A percentile compares a stretch with the other conserved stretches of the same genome.
Evolutionary conservation across 1,139 yeast genomes (phyloP).

Genomic region (Zygosaccharomyces pseudobailii): DNA sequence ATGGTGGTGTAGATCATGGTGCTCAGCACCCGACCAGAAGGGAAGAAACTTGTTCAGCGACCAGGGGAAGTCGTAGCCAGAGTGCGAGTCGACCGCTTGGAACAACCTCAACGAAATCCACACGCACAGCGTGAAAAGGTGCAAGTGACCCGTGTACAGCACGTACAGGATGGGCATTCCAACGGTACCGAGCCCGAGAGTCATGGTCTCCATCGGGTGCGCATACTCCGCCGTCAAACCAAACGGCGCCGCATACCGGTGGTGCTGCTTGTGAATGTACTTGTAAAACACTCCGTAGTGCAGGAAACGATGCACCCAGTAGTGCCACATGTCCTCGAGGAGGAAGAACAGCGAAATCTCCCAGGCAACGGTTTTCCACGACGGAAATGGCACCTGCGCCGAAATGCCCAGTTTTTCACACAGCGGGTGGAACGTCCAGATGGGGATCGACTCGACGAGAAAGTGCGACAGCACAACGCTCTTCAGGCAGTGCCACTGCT

Average conservation of each 20-base stretch:
- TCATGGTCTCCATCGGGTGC: constrained; percentile 87
- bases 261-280: constrained; percentile 92
- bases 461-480: constrained; percentile 80
- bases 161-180: constrained; percentile 80
- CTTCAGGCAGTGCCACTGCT: constrained; percentile 89
- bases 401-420: constrained; percentile 72
- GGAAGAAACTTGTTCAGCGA: constrained; percentile 86
- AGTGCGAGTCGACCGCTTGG: constrained; percentile 95
- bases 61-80: constrained; percentile 97
- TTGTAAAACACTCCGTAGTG: constrained; percentile 85
- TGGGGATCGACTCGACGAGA: constrained; percentile 88
- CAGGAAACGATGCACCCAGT: constrained; percentile 85
- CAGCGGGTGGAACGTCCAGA: constrained; percentile 92
- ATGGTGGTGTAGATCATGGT: constrained; percentile 92
- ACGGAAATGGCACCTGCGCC: constrained; percentile 83
- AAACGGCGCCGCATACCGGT: constrained; percentile 94
- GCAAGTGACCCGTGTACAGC: constrained; percentile 62
- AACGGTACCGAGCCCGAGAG: constrained; percentile 89
- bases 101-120: constrained; percentile 85
- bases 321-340: constrained; percentile 92
- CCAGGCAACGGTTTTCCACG: constrained; percentile 46
- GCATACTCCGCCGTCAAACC: constrained; percentile 97
- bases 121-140: constrained; percentile 72
- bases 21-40: constrained; percentile 98
- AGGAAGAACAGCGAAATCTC: constrained; percentile 76